These are phyloP conservation scores for Dendrobium nobile DNA, from an alignment of 106 monocot genomes.

Conservation along the genomic window DNA sequence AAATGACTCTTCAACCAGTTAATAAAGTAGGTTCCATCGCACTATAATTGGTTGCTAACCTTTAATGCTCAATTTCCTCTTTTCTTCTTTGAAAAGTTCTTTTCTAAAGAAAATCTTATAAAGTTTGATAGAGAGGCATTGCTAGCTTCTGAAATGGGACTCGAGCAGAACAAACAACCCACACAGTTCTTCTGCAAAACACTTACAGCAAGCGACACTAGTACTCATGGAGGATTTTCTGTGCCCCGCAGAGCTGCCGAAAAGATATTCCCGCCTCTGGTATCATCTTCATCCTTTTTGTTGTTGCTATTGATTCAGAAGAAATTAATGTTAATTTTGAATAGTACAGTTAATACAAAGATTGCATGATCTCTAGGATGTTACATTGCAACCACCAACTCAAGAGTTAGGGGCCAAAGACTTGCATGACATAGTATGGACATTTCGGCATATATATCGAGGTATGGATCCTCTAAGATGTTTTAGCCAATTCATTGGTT, in stretches of 20 bases:
- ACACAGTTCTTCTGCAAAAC: constrained; percentile 92
- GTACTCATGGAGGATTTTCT: constrained; percentile 93
- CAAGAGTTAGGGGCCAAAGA: constrained; percentile 85
- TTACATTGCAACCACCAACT: constrained; percentile 82
- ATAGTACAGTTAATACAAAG: background rate
- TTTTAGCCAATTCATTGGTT: no score
- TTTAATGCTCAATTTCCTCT: background rate
- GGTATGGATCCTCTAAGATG: constrained; percentile 25
- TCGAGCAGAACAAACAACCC: constrained; percentile 84
- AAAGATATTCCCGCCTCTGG: constrained; percentile 90
- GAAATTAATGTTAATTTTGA: background rate
- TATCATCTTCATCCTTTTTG: constrained; percentile 19
- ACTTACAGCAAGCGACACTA: constrained; percentile 90
- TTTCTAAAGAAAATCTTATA: background rate
- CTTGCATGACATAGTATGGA: constrained; percentile 80
- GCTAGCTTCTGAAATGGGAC: constrained; percentile 69
- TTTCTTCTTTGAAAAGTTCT: background rate
- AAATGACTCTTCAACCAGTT: constrained; percentile 94
- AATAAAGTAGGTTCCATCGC: constrained; percentile 66
- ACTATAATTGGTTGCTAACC: background rate
- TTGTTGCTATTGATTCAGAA: background rate
- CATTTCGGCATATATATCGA: constrained; percentile 87
- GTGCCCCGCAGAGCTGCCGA: constrained; percentile 92
- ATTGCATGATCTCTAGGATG: constrained; percentile 57
- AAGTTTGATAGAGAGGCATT: constrained; percentile 81